Conservation (phyloP, 352 stramenopile species). For the Pythium monospermum region DNA sequence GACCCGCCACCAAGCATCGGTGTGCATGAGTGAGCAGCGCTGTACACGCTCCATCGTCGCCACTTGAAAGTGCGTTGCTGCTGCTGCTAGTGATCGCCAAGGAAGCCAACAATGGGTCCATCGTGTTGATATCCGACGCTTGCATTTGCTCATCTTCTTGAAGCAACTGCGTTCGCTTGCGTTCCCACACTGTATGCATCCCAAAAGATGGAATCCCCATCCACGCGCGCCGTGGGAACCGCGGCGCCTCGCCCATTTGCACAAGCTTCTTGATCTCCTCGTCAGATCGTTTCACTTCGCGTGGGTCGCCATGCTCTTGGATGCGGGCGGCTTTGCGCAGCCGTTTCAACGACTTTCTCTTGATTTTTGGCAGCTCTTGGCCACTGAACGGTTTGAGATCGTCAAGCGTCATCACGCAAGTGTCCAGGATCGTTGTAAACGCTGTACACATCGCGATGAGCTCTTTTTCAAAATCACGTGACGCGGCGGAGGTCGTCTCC, state of each 20-base stretch:
- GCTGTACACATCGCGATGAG: slow-evolving; percentile 38
- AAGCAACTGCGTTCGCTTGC: slow-evolving; percentile 11
- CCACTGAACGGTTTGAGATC: slow-evolving; percentile 47
- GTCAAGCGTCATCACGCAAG: slow-evolving; percentile 51
- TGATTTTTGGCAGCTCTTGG: slow-evolving; percentile 38
- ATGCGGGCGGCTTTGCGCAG: slow-evolving; percentile 58
- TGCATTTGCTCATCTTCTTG: slow-evolving; percentile 20
- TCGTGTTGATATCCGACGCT: background rate
- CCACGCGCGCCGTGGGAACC: slow-evolving; percentile 50
- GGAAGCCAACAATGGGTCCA: no score
- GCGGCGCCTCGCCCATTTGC: slow-evolving; percentile 36
- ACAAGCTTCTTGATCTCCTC: slow-evolving; percentile 43
- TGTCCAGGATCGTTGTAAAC: slow-evolving; percentile 49
- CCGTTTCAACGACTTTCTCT: slow-evolving; percentile 70
- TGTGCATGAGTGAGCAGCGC: slow-evolving; percentile 57
- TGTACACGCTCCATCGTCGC: slow-evolving; percentile 30
- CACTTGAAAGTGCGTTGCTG: slow-evolving; percentile 13
- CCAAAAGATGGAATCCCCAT: slow-evolving; percentile 42
- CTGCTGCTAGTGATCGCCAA: slow-evolving; percentile 5
- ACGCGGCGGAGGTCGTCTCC: slow-evolving; percentile 22
- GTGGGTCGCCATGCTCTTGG: slow-evolving; percentile 45
- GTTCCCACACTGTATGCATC: slow-evolving; percentile 16
- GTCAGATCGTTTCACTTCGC: slow-evolving; percentile 40
- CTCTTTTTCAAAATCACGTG: slow-evolving; percentile 42
- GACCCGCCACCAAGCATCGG: slow-evolving; percentile 37